Evolutionary conservation across 139 green algal species (phyloP).

Genomic region (Haematococcus sp.): DNA sequence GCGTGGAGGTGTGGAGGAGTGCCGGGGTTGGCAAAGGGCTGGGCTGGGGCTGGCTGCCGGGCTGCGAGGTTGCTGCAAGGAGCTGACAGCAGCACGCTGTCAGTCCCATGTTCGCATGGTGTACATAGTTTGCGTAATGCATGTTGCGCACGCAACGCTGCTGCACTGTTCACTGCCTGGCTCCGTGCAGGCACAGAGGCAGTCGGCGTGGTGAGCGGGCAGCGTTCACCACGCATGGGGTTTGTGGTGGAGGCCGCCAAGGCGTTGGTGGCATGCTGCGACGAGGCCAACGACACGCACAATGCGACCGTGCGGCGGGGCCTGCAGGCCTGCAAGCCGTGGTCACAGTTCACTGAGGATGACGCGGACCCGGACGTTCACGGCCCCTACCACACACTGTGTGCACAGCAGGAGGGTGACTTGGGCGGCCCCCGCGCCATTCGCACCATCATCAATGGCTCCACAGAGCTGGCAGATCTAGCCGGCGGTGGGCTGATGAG

Average conservation of each 20-base stretch:
- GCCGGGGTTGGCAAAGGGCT: too few species aligned
- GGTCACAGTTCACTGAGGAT: conserved; percentile 21
- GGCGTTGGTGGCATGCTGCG: conserved; percentile 12
- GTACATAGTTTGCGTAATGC: too few species aligned
- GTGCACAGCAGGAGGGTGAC: conserved; percentile 39
- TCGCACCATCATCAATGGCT: conserved; percentile 14
- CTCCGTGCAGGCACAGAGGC: conserved; percentile 6
- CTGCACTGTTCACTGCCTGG: background rate
- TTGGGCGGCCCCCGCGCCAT: conserved; percentile 22
- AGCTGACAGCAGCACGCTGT: too few species aligned
- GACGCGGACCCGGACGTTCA: background rate
- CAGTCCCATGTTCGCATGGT: too few species aligned
- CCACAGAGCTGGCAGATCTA: conserved; percentile 25
- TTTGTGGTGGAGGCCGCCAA: conserved; percentile 32
- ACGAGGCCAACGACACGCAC: background rate
- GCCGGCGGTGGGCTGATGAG: conserved; percentile 31
- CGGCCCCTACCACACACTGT: conserved; percentile 21
- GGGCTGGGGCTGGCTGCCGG: too few species aligned
- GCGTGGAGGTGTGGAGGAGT: background rate
- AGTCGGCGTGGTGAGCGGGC: conserved; percentile 19
- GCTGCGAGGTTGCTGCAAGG: too few species aligned
- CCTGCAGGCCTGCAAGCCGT: conserved; percentile 16
- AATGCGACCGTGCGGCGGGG: conserved; percentile 23
- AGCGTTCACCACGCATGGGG: conserved; percentile 9
- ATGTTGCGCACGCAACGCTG: too few species aligned